phyloP scores from a whole-genome alignment of 306 rosid genomes.

The Cucumis sativus region DNA sequence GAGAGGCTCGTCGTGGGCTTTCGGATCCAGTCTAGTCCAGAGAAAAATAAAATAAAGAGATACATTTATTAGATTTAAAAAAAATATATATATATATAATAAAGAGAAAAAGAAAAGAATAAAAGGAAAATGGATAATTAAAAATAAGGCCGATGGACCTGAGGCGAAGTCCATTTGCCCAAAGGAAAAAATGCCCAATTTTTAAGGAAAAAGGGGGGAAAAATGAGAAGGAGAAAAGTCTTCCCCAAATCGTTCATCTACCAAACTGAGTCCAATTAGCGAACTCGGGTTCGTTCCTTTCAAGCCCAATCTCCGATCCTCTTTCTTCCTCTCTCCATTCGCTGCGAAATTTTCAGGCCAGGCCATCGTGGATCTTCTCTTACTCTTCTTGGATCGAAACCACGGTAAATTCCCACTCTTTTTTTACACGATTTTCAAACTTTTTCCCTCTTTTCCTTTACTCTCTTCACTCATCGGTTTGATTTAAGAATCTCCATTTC shows the following conservation, averaged over 20 bases:
- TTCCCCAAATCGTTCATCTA: slow-evolving; percentile 2
- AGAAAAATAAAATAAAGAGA: not conserved
- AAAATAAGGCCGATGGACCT: slow-evolving; percentile 1
- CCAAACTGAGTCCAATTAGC: slow-evolving; percentile 62
- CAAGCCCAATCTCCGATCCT: slow-evolving; percentile 65
- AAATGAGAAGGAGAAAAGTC: not conserved
- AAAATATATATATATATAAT: too few species aligned
- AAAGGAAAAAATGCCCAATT: not conserved
- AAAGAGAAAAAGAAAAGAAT: too few species aligned
- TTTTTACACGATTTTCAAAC: not conserved
- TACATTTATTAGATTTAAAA: not conserved
- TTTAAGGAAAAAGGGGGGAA: not conserved
- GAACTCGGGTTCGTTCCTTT: slow-evolving; percentile 57
- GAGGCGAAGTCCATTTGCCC: not conserved
- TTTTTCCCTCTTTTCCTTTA: not conserved
- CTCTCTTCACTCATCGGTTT: not conserved
- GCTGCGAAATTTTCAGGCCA: slow-evolving; percentile 39
- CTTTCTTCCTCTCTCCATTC: slow-evolving; percentile 21
- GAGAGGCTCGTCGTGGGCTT: slow-evolving; percentile 26
- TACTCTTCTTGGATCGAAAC: not conserved
- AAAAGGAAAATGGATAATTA: not conserved
- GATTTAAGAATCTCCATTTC: not conserved
- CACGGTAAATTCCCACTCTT: slow-evolving; percentile 17
- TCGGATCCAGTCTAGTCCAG: not conserved
- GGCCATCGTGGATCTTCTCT: not conserved